Base-by-base conservation (phyloP, 2,329 filamentous ascomycete species). In the Penicillium sp. region DNA sequence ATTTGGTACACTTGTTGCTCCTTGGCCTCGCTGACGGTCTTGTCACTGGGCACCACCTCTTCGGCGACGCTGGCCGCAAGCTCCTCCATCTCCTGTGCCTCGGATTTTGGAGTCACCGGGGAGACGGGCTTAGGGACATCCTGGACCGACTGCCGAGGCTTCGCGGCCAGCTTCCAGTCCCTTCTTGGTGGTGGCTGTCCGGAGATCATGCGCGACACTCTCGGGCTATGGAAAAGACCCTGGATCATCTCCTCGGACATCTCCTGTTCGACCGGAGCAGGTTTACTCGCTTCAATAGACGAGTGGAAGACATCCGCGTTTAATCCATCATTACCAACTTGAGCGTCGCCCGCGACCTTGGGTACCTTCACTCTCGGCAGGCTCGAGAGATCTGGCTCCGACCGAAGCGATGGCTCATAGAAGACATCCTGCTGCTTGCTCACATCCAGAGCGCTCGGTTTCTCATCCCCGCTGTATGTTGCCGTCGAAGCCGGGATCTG, bases 141-240 rank as follows among this genome's bases (percentile, higher is more conserved):
- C 35, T 31, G 41, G 29, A 40, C 42, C 10, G 57, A 23, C 17
- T 35, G 37, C 4, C 31, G 35, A 9, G 52, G 42, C 37, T 54
- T 62, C 17, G 55, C 41, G 27, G 54, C 48, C 3, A 50, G 50
- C 48, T 62, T 58, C 63, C 63, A 65, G 7, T 64, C 59, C 27
- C 51, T 51, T 45, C 61, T 62, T 13, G 62, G 55, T 12, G 59
- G 61, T 37, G 60, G 71, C 60, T 81, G 78, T 31, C 77, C 77
- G 31, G 82, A 80, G 15, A 88, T 73, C 71, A 84, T 77, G 59
- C 75, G 80, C 29, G 84, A 82, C 21, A 87, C 82, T 54, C 78
- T 80, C 3, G 81, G 82, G 54, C 83, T 88, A 56, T 84, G 82
- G 67, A 89, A 89, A 0, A 89, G 72, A 62, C 85, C 81, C 6